Evolutionary conservation across 2,329 filamentous ascomycete genomes (phyloP), one percentile per base, ranked within the genome.

Genomic region (Aspergillus hiratsukae): DNA sequence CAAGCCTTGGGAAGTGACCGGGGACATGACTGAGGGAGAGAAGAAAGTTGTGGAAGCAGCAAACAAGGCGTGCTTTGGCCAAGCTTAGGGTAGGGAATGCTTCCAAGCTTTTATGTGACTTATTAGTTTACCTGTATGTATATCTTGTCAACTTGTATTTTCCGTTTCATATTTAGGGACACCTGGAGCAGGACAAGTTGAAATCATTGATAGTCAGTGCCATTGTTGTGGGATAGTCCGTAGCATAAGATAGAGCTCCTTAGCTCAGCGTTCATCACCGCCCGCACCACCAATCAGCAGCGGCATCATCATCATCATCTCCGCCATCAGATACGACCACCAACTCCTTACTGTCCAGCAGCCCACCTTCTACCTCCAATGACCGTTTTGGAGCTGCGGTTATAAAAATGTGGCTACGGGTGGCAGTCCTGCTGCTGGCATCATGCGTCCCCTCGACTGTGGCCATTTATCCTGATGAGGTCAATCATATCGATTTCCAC

Each of bases 401-500:
- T 58, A 65, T 65, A 64, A 72, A 51, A 54, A 76, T 76, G 74
- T 66, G 73, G 72, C 70, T 76, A 61, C 69, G 72, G 65, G 72
- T 69, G 67, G 71, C 73, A 56, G 65, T 72, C 52, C 62, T 75
- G 41, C 58, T 72, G 62, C 65, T 74, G 64, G 69, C 74, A 61
- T 73, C 69, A 52, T 86, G 66, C 77, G 78, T 64, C 71, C 79
- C 65, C 68, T 80, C 69, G 78, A 66, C 83, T 52, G 71, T 76
- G 68, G 90, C 91, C 62, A 85, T 97, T 58, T 96, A 91, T 78
- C 81, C 84, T 64, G 94, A 99, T 71, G 93, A 99, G 75, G 91
- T 95, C 64, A 92, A 87, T 78, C 83, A 90, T 66, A 84, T 95
- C 72, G 94, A 99, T 76, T 97, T 91, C 78, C 93, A 97, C 76